Base-by-base conservation (phyloP, 2,329 filamentous ascomycete species). In the Cladosporium oxysporum region DNA sequence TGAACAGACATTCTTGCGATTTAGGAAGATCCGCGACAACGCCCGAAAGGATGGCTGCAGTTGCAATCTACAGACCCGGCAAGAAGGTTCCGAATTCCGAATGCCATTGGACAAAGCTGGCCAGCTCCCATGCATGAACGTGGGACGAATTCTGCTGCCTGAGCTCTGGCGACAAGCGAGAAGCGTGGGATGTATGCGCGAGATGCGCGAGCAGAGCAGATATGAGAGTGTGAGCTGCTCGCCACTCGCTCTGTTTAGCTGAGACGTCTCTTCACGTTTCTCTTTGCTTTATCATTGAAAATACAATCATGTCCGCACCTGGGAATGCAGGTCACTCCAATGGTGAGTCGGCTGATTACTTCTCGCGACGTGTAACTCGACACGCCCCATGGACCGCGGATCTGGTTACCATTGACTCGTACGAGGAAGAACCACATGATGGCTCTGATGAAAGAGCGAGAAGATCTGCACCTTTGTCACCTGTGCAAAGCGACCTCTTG, bases 111-210 rank as follows among this genome's bases (percentile, higher is more conserved):
- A 47, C 57, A 47, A 28, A 59, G 57, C 57, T 59, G 57, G 10
- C 28, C 35, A 59, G 37, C 57, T 35, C 31, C 21, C 52, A 41
- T 47, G 57, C 57, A 59, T 59, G 57, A 59, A 37, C 57, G 57
- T 59, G 57, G 57, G 57, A 59, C 57, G 57, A 47, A 59, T 59
- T 59, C 57, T 41, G 57, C 57, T 59, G 57, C 57, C 57, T 59
- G 57, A 35, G 55, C 31, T 35, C 29, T 28, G 21, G 33, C 18
- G 18, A 55, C 29, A 55, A 55, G 52, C 52, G 52, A 47, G n/a
- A 44, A 44, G 57, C 57, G 57, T 59, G 57, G 57, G 57, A 59
- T 59, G 57, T 28, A 41, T 59, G 57, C 37, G 35, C 26, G 26
- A 57, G 52, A 52, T 52, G 49, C 31, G 55, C 33, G 55, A 58